phyloP scores from a whole-genome alignment of 2,329 filamentous ascomycete species.

The Trichothecium sympodiale region DNA sequence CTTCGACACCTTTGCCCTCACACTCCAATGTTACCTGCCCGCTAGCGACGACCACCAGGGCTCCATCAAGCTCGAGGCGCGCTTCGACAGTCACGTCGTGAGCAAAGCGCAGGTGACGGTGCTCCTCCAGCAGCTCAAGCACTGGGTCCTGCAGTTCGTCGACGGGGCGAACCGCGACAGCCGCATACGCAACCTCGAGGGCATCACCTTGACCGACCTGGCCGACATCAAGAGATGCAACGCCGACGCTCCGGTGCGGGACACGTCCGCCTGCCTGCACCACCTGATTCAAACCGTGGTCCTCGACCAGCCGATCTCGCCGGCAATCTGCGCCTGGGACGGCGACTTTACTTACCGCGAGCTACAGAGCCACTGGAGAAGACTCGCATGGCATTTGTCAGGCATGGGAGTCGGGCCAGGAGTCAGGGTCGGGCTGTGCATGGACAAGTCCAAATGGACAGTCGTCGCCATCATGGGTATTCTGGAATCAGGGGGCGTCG shows the following conservation, averaged over 20 bases:
- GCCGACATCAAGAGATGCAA: conserved; percentile 4
- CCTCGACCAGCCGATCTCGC: conserved; percentile 1
- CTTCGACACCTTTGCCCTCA: conserved; percentile 6
- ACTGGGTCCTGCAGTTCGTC: conserved; percentile 3
- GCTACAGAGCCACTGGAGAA: conserved; percentile 1
- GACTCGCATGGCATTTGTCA: conserved; percentile 3
- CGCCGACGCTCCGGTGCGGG: conserved; percentile 1
- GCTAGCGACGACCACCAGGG: background rate
- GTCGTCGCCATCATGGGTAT: conserved; percentile 5
- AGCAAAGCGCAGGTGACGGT: conserved; percentile 3
- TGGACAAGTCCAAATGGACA: conserved; percentile 6
- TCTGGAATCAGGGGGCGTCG: conserved; percentile 3
- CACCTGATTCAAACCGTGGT: conserved; percentile 1
- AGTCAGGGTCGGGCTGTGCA: conserved; percentile 4
- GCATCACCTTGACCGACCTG: conserved; percentile 2
- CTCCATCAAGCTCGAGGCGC: conserved; percentile 3
- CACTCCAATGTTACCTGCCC: conserved; percentile 3
- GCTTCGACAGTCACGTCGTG: conserved; percentile 3
- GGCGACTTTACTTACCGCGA: conserved; percentile 4
- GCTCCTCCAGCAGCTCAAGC: conserved; percentile 4
- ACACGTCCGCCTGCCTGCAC: conserved; percentile 2
- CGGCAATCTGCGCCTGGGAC: conserved; percentile 6
- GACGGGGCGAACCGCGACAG: conserved; percentile 1
- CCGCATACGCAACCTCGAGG: conserved; percentile 1
- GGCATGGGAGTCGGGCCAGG: conserved; percentile 4